Percentiles rank a stretch among this genome's conserved stretches.
Evolutionary conservation across 2,329 filamentous ascomycete species (phyloP).

Genomic region (Diaporthe helianthi): DNA sequence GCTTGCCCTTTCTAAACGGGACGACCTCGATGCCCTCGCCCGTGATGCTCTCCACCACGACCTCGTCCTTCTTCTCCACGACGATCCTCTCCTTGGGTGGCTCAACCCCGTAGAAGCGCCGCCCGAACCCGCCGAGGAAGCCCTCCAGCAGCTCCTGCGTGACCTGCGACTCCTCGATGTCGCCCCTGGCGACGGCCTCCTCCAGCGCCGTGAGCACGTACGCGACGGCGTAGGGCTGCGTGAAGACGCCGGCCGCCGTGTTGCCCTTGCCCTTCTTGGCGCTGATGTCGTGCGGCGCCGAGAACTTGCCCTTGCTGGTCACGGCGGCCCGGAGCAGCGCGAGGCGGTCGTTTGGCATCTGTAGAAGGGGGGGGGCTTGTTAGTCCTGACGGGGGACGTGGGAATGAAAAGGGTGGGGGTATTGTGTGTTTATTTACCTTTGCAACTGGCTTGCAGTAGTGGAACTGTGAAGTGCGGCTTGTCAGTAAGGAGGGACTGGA

Average conservation of each 20-base stretch:
- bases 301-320: conserved; percentile 69
- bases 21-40: conserved; percentile 67
- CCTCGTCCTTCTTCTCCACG: conserved; percentile 61
- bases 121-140: conserved; percentile 61
- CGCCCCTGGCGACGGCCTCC: conserved; percentile 62
- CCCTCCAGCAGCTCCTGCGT: conserved; percentile 61
- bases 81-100: conserved; percentile 62
- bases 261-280: conserved; percentile 64
- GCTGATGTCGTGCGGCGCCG: conserved; percentile 67
- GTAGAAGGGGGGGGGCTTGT: neutral
- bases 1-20: conserved; percentile 68
- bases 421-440: conserved; percentile 51
- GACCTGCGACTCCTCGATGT: conserved; percentile 58
- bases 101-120: conserved; percentile 62
- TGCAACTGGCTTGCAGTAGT: conserved; percentile 74
- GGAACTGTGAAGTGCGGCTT: conserved; percentile 54
- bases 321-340: conserved; percentile 72
- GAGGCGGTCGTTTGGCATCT: conserved; percentile 67
- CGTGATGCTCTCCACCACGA: conserved; percentile 60
- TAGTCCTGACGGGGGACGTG: neutral
- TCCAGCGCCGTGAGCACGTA: conserved; percentile 66
- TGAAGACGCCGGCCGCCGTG: conserved; percentile 79
- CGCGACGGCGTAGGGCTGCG: conserved; percentile 71
- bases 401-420: no score
- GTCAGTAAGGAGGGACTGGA: neutral